These are phyloP conservation scores for Ogataea nitratoaversa DNA, from an alignment of 805 yeast species.

Conservation along the genomic window DNA sequence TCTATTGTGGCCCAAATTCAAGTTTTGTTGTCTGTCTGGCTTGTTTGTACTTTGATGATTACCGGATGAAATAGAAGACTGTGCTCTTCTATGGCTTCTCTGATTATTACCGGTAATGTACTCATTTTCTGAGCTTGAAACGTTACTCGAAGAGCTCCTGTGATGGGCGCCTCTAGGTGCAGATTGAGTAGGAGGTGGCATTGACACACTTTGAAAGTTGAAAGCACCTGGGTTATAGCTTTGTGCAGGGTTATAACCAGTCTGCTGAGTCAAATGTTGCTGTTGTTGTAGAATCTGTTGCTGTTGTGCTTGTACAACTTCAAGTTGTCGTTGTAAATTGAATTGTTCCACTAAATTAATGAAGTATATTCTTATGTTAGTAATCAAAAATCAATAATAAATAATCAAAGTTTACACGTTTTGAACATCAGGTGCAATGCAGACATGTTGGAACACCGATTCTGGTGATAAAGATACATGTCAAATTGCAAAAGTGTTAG, in stretches of 20 bases:
- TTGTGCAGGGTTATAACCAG: conserved; percentile 18
- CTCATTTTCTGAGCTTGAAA: conserved; percentile 13
- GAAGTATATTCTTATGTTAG: conserved; percentile 7
- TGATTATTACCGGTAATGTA: conserved; percentile 5
- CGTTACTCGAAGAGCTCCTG: conserved; percentile 28
- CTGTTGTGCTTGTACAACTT: conserved; percentile 86
- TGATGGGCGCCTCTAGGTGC: conserved; percentile 30
- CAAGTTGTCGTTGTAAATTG: conserved; percentile 87
- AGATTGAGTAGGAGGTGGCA: conserved; percentile 27
- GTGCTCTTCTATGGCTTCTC: conserved; percentile 45
- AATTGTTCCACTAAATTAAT: conserved; percentile 69
- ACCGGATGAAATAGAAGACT: conserved; percentile 31
- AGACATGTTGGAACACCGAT: background rate
- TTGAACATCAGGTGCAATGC: too few species aligned
- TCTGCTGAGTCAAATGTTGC: conserved; percentile 37
- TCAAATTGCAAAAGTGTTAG: background rate
- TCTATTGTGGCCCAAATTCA: conserved; percentile 69
- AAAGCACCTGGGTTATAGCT: conserved; percentile 10
- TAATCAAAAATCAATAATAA: too few species aligned
- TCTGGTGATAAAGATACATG: background rate
- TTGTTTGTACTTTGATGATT: conserved; percentile 17
- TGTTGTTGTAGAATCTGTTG: conserved; percentile 80
- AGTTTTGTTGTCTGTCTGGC: conserved; percentile 22
- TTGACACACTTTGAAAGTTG: conserved; percentile 21
- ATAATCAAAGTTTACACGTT: too few species aligned